phyloP scores from a whole-genome alignment of 1,284 basidiomycete genomes.

The Rhodotorula sp. region DNA sequence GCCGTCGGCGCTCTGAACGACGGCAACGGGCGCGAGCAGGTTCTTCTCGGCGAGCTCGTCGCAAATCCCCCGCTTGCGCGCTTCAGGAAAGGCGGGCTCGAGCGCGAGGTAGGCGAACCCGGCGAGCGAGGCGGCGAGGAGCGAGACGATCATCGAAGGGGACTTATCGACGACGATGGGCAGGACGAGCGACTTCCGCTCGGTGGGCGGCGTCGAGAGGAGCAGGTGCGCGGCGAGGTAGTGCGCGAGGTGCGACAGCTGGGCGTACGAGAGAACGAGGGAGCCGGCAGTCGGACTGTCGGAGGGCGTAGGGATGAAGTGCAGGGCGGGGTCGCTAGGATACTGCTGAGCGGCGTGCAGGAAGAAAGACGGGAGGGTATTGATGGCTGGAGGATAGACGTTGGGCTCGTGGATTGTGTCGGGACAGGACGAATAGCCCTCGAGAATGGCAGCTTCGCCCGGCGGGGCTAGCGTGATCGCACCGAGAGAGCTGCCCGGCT shows the following conservation, averaged over 20 bases:
- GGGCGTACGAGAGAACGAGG: conserved; percentile 25
- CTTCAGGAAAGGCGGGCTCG: conserved; percentile 39
- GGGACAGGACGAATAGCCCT: conserved; percentile 5
- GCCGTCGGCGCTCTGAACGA: conserved; percentile 21
- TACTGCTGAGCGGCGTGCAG: conserved; percentile 19
- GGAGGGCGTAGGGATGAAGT: conserved; percentile 19
- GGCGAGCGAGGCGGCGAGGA: conserved; percentile 39
- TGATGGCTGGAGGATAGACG: conserved; percentile 17
- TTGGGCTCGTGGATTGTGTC: conserved; percentile 7
- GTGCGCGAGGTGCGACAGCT: conserved; percentile 21
- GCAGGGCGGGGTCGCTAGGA: conserved; percentile 27
- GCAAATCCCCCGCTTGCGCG: conserved; percentile 33
- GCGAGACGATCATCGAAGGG: conserved; percentile 34
- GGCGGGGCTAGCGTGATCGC: conserved; percentile 10
- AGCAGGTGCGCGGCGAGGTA: conserved; percentile 21
- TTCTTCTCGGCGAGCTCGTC: conserved; percentile 24
- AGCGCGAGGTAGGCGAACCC: conserved; percentile 43
- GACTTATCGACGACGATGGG: conserved; percentile 41
- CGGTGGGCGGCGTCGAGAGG: background rate
- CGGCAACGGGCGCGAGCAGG: conserved; percentile 25
- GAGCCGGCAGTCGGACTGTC: background rate
- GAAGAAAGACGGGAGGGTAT: conserved; percentile 29
- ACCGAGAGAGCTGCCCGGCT: background rate
- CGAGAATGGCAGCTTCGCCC: conserved; percentile 10
- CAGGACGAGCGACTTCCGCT: conserved; percentile 19